Percentiles rank a stretch among this genome's conserved stretches.
phyloP scores from a whole-genome alignment of 139 green algal genomes.

The Raphidocelis subcapitata region DNA sequence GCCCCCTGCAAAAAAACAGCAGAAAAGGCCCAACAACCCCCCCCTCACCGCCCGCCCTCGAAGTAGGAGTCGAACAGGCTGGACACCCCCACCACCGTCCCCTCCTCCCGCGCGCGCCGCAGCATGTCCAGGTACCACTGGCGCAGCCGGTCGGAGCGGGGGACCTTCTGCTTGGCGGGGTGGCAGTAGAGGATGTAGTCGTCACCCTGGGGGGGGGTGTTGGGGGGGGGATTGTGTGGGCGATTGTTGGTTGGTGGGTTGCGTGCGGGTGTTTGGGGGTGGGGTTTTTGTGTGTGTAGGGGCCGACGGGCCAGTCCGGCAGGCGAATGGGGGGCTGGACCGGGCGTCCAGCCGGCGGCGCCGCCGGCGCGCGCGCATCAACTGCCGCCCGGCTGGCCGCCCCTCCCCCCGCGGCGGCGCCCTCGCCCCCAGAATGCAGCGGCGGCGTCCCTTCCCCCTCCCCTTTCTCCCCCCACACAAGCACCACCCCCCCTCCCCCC shows the following conservation, averaged over 20 bases:
- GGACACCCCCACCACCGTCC: constrained; percentile 75
- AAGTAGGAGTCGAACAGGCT: constrained; percentile 98
- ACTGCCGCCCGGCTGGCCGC: too few species aligned
- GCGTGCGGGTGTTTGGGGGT: background rate
- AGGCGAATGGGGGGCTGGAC: too few species aligned
- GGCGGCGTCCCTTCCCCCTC: too few species aligned
- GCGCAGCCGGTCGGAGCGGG: constrained; percentile 80
- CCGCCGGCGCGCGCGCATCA: too few species aligned
- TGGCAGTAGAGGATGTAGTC: constrained; percentile 99
- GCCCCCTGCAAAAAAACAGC: too few species aligned
- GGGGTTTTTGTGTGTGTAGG: background rate
- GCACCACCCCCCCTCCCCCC: too few species aligned
- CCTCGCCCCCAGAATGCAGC: too few species aligned
- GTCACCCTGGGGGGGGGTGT: constrained; percentile 82
- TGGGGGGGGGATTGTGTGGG: background rate
- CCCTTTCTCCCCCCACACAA: too few species aligned
- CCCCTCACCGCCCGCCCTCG: constrained; percentile 68
- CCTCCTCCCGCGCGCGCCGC: constrained; percentile 53
- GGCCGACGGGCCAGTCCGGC: background rate
- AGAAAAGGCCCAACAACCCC: too few species aligned
- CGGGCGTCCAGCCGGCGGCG: too few species aligned
- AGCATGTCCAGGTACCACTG: constrained; percentile 96
- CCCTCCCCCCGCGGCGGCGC: too few species aligned
- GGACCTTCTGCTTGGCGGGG: constrained; percentile 92
- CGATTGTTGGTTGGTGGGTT: background rate